Evolutionary conservation across 2,329 filamentous ascomycete genomes (phyloP).

Genomic region (Fusarium compactum): DNA sequence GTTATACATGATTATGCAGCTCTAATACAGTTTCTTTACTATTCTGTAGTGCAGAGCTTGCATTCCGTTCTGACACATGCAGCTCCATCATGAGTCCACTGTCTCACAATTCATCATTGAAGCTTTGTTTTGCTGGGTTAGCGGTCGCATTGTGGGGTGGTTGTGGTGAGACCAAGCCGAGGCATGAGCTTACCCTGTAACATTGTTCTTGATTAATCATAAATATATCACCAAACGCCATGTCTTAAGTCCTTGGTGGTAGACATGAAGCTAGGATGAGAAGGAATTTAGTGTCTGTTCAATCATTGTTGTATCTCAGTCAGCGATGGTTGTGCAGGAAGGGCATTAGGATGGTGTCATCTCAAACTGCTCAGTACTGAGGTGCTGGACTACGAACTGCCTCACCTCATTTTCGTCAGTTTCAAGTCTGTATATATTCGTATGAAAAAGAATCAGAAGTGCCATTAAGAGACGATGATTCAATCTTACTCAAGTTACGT

Average conservation of each 20-base stretch:
- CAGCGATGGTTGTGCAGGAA: background rate
- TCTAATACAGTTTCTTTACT: background rate
- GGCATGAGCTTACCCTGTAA: constrained; percentile 25
- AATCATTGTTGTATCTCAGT: background rate
- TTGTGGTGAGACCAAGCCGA: background rate
- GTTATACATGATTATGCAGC: background rate
- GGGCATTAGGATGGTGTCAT: background rate
- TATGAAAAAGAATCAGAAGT: background rate
- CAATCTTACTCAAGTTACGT: background rate
- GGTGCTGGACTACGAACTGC: background rate
- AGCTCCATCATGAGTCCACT: background rate
- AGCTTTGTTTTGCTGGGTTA: background rate
- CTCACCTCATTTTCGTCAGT: background rate
- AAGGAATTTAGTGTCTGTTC: background rate
- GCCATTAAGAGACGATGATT: background rate
- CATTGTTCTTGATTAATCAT: background rate
- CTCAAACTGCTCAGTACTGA: background rate
- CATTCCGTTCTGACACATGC: background rate
- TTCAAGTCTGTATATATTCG: background rate
- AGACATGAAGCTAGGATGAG: background rate
- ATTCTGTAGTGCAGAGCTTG: background rate
- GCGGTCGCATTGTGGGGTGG: constrained; percentile 5
- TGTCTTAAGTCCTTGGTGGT: background rate
- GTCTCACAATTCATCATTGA: background rate
- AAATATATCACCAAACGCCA: background rate